Evolutionary conservation across 176 grass and related monocot species (phyloP), one percentile per base, ranked within the genome.

Genomic region (Aegilops umbellulata): DNA sequence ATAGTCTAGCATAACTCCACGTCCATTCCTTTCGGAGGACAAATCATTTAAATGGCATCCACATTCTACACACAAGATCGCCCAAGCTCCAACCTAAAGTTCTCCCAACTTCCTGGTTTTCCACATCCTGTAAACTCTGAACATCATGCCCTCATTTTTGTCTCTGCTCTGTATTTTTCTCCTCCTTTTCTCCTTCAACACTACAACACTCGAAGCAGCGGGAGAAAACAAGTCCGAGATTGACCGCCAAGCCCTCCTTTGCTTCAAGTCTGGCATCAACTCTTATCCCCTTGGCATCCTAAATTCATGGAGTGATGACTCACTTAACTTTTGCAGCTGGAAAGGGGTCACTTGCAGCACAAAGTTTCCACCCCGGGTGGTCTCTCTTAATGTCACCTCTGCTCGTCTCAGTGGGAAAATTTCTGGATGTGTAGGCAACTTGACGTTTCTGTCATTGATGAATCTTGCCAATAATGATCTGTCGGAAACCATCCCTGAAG

Each of bases 291-390:
- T 22, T 3, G 29, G 65, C 39, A 60, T 16, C 1, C 63, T 93
- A 12, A 2, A 25, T 3, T 80, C 74, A 38, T 93, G 88, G 92
- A 27, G 8, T 3, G 10, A 85, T 1, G 2, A 19, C 2, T 84
- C 92, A 20, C 61, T 76, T 24, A 14, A 64, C 17, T 88, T 86
- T 70, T 93, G 88, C 80, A 12, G 39, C 22, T 93, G 92, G 92
- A 46, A 57, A 80, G 89, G 89, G 2, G 73, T 93, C 65, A 69
- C 27, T 7, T 93, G 91, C 19, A 0, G 60, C 14, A 22, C 31
- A 1, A 58, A 25, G 7, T 2, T 4, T 39, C 87, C 38, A 2
- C 7, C 1, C 51, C 86, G 82, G 51, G 88, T 83, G n/a, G 71
- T 77, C 3, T 70, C 79, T 36, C 36, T 93, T 0, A 60, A 88